These are phyloP conservation scores for Fusarium kyushuense DNA, from an alignment of 2,329 filamentous ascomycete species.

Conservation along the genomic window DNA sequence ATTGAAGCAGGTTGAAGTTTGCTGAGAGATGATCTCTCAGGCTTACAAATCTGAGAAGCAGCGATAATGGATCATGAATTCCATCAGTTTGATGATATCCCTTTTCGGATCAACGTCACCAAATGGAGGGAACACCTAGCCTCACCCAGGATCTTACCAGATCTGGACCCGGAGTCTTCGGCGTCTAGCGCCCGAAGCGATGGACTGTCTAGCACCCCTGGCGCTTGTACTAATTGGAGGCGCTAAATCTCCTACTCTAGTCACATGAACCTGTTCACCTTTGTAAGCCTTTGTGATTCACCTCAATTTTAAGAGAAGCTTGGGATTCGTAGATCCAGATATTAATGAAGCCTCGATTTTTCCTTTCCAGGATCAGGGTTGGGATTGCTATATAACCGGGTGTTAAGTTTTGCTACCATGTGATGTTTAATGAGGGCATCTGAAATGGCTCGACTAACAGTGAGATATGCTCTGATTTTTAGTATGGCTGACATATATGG, in stretches of 20 bases:
- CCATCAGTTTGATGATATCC: constrained; percentile 23
- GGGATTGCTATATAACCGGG: constrained; percentile 25
- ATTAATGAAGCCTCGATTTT: constrained; percentile 2
- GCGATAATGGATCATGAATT: constrained; percentile 35
- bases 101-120: constrained; percentile 39
- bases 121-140: constrained; percentile 35
- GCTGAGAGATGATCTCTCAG: constrained; percentile 33
- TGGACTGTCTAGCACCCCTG: constrained; percentile 31
- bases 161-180: constrained; percentile 40
- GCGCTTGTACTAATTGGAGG: constrained; percentile 36
- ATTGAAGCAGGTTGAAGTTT: constrained; percentile 23
- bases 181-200: constrained; percentile 30
- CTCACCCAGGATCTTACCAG: constrained; percentile 10
- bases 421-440: constrained; percentile 29
- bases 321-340: constrained; percentile 17
- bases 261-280: neutral
- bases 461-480: constrained; percentile 43
- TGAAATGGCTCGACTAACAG: constrained; percentile 42
- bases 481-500: constrained; percentile 2
- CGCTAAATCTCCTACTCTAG: constrained; percentile 41
- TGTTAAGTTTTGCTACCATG: constrained; percentile 34
- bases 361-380: constrained; percentile 14
- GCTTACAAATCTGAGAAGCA: constrained; percentile 44
- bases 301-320: neutral
- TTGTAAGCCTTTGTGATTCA: neutral